Percentiles rank a stretch among this genome's conserved stretches.
Evolutionary conservation across 169 alveolate genomes (phyloP).

Genomic region (Cryptosporidium xiaoi): DNA sequence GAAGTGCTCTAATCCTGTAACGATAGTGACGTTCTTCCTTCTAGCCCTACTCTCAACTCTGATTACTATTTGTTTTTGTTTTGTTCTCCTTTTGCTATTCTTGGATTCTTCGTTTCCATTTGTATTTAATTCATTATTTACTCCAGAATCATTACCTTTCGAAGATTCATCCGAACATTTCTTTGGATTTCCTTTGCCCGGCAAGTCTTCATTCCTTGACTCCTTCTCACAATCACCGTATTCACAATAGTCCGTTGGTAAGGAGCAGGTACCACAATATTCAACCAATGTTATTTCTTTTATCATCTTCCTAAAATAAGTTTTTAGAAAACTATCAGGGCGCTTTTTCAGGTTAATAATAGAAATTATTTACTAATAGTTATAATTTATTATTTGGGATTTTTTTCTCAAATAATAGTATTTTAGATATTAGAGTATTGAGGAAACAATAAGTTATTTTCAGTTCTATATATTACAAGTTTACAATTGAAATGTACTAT

Average conservation of each 20-base stretch:
- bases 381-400: too few relatives aligned
- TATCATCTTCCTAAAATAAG: neutral
- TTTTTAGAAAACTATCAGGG: neutral
- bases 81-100: conserved; percentile 4
- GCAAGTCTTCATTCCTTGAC: conserved; percentile 76
- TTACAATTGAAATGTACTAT: too few relatives aligned
- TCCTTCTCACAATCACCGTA: conserved; percentile 83
- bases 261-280: conserved; percentile 82
- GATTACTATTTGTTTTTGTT: conserved; percentile 78
- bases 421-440: too few relatives aligned
- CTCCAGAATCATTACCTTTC: conserved; percentile 21
- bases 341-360: too few relatives aligned
- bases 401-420: too few relatives aligned
- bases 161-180: conserved; percentile 5
- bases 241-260: conserved; percentile 90
- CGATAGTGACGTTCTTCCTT: conserved; percentile 86
- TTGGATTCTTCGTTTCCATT: conserved; percentile 25
- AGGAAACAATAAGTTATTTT: too few relatives aligned
- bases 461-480: too few relatives aligned
- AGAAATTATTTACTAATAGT: too few relatives aligned
- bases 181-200: conserved; percentile 7
- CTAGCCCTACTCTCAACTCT: conserved; percentile 85
- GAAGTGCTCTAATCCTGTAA: conserved; percentile 86
- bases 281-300: conserved; percentile 66
- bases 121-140: conserved; percentile 37